Conservation (phyloP, 163 green algal genomes). For the Volvox carteri region DNA sequence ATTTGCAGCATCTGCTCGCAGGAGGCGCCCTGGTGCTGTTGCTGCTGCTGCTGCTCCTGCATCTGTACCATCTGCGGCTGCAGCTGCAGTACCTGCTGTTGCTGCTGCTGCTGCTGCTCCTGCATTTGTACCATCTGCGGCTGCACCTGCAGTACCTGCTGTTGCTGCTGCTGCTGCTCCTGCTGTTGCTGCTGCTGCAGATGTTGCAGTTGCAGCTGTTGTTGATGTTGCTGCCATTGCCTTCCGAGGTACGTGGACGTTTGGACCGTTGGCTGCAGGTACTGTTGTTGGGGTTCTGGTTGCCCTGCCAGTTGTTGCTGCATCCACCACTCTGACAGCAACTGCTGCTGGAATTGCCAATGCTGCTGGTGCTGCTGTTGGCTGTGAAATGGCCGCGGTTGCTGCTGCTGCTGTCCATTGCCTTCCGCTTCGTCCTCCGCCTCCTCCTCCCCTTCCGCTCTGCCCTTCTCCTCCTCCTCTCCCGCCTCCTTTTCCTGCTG, state of each 20-base stretch:
- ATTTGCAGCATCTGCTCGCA: not conserved
- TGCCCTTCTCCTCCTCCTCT: not conserved
- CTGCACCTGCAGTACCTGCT: not conserved
- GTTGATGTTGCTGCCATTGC: not conserved
- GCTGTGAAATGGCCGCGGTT: not conserved
- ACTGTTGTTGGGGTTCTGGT: not conserved
- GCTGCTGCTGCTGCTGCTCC: slow-evolving; percentile 13
- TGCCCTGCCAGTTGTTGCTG: not conserved
- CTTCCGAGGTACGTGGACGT: not conserved
- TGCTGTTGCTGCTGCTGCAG: not conserved
- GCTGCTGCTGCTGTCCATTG: not conserved
- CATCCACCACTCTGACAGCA: not conserved
- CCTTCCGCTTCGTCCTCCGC: not conserved
- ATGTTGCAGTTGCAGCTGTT: not conserved
- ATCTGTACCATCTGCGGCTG: not conserved
- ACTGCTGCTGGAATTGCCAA: not conserved
- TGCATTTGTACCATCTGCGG: not conserved
- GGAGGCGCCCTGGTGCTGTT: too few species aligned
- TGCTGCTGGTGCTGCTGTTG: slow-evolving; percentile 11
- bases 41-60: not conserved
- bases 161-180: not conserved
- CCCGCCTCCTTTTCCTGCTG: not conserved
- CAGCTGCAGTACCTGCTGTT: not conserved
- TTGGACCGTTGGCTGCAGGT: too few species aligned
- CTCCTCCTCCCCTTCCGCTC: not conserved